Base-by-base conservation (phyloP, 2,329 filamentous ascomycete genomes). In the Phialophora tarda region DNA sequence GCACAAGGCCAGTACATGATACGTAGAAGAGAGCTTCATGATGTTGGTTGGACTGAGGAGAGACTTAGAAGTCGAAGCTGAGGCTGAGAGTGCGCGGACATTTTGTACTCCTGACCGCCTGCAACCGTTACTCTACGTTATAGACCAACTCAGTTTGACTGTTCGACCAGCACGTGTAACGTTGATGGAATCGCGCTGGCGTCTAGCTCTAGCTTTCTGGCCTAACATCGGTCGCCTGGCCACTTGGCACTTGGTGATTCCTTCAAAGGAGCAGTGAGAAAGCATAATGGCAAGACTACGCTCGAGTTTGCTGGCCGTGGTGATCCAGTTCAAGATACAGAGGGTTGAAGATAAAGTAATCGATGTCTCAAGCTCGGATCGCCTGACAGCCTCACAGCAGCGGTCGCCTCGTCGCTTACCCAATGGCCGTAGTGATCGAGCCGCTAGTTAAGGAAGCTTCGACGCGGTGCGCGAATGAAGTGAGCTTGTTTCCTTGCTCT, bases 21-120 rank as follows among this genome's bases (percentile, higher is more conserved):
- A 30, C 11, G 24, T 28, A 26, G 51, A 54, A 21, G 26, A 54
- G 28, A 54, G 24, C 51, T 54, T 54, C 51, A 54, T 54, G 51
- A 30, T 28, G 51, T n/a, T 30, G n/a, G 11, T 28, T 3, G 14
- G 14, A 14, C 7, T n/a, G 51, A 32, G 26, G 51, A 4, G 17
- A 10, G 4, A 30, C 28, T 7, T 4, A 32, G 28, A 30, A n/a
- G 51, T 32, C 28, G 53, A 55, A 17, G 26, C n/a, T 26, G 23
- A 51, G 14, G 23, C 48, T 53, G 48, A 28, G 26, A 53, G 48
- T 8, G 21, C 26, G 17, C 17, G 38, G 48, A 14, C 48, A 12
- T 51, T 4, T 51, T 51, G 48, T 51, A 51, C 48, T 51, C 21
- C 23, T 24, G 48, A 44, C 38, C 4, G 21, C 11, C 21, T 12